Conservation (phyloP, 2,329 filamentous ascomycete genomes). For the Talaromyces sp. region DNA sequence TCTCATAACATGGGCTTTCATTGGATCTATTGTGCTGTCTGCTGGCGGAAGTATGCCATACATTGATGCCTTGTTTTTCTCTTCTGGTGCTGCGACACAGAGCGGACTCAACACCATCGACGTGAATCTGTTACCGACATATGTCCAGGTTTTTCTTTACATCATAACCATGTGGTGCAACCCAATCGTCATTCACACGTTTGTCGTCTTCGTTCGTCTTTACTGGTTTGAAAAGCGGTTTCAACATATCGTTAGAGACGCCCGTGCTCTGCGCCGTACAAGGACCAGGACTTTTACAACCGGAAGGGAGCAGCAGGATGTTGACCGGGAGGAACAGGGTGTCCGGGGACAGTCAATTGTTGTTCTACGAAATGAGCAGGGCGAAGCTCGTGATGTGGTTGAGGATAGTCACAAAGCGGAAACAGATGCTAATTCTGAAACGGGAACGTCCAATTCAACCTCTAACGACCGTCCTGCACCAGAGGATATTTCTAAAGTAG, state of each 20-base stretch:
- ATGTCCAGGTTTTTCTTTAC: constrained; percentile 71
- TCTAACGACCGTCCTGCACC: constrained; percentile 21
- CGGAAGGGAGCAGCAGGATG: constrained; percentile 40
- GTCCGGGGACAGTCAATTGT: constrained; percentile 38
- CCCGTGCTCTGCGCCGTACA: constrained; percentile 63
- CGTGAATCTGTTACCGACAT: constrained; percentile 64
- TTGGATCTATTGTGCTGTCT: constrained; percentile 76
- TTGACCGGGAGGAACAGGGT: constrained; percentile 36
- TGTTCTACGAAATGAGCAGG: constrained; percentile 34
- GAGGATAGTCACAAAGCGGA: constrained; percentile 25
- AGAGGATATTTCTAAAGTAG: constrained; percentile 2
- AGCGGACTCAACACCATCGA: constrained; percentile 81
- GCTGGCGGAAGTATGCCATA: constrained; percentile 64
- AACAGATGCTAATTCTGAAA: constrained; percentile 25
- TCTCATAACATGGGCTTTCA: constrained; percentile 68
- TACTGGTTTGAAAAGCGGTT: constrained; percentile 99
- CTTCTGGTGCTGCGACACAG: constrained; percentile 82
- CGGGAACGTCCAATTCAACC: constrained; percentile 26
- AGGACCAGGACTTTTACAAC: constrained; percentile 53
- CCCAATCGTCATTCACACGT: constrained; percentile 78
- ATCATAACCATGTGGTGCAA: constrained; percentile 70
- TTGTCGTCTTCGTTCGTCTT: constrained; percentile 84
- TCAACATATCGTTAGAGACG: constrained; percentile 74
- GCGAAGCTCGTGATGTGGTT: constrained; percentile 26
- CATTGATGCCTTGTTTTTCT: constrained; percentile 85